Base-by-base conservation (phyloP, 1,284 basidiomycete genomes). In the Sporisorium iseilematis-ciliati region DNA sequence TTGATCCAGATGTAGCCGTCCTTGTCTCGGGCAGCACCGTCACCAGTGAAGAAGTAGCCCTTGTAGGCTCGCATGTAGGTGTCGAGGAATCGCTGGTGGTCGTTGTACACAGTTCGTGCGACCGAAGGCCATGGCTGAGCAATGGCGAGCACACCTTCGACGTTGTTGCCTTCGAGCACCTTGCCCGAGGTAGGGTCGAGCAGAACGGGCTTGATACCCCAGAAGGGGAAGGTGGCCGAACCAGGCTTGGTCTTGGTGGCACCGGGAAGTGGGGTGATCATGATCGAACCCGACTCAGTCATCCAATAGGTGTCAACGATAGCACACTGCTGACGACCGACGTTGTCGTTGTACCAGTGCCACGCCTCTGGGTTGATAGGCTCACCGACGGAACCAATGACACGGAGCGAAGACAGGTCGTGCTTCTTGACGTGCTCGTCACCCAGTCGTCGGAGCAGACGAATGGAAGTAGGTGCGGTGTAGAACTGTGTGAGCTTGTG, bases 351-450 rank as follows among this genome's bases (percentile, higher is more conserved):
- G 88, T 96, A 97, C 96, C 96, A 98, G 84, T 95, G 90, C 96
- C 97, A 98, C 4, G 96, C 97, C 86, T 98, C 96, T 29, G 96
- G 95, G 87, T 98, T 98, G 88, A 99, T 98, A 7, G 97, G 97
- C 88, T 99, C 96, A 58, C 96, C 97, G 59, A 99, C 96, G 65
- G 89, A 91, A 33, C 96, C 96, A 42, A 99, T 89, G 21, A 97
- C 92, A 68, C 96, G 91, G 67, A 99, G 87, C 35, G 90, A 90
- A 78, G 89, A 90, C 38, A 98, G 89, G 86, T 98, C 94, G 87
- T 95, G 89, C 41, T 90, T 88, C 84, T 93, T 89, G 75, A 96
- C 93, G 85, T 95, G 92, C 66, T 95, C 91, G 77, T 91, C 90
- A 58, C 96, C 96, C 56, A 97, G 90, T 51, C 92, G 89, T 80